phyloP scores from a whole-genome alignment of 2,329 filamentous ascomycete genomes.

The Neopestalotiopsis sp. region DNA sequence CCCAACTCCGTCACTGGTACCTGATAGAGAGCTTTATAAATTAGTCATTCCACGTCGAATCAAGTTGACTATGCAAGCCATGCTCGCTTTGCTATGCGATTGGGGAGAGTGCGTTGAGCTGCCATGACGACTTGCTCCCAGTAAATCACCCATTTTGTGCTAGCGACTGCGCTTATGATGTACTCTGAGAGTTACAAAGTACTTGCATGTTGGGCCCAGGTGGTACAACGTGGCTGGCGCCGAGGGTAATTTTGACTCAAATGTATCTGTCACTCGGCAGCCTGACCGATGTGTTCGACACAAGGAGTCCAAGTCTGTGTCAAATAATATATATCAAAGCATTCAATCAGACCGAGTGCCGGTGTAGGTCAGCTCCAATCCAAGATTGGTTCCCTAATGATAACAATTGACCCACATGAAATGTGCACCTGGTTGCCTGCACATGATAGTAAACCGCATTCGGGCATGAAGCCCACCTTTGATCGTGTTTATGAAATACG shows the following conservation, averaged over 20 bases:
- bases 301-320: neutral
- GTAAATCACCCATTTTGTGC: neutral
- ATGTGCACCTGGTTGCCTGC: too few species aligned
- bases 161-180: neutral
- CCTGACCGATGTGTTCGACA: neutral
- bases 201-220: neutral
- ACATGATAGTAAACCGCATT: too few species aligned
- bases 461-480: too few species aligned
- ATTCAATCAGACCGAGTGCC: neutral
- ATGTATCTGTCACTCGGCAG: neutral
- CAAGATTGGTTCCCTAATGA: too few species aligned
- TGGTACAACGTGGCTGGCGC: neutral
- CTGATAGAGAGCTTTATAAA: conserved; percentile 8
- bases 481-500: neutral
- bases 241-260: neutral
- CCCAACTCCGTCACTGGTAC: conserved; percentile 5
- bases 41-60: neutral
- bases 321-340: neutral
- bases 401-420: too few species aligned
- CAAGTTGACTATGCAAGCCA: too few species aligned
- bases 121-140: too few species aligned
- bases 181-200: neutral
- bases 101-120: too few species aligned
- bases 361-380: too few species aligned
- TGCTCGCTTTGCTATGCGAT: too few species aligned